These are phyloP conservation scores for Mycosphaerelloides madeirae DNA, from an alignment of 2,329 filamentous ascomycete species.

Conservation along the genomic window DNA sequence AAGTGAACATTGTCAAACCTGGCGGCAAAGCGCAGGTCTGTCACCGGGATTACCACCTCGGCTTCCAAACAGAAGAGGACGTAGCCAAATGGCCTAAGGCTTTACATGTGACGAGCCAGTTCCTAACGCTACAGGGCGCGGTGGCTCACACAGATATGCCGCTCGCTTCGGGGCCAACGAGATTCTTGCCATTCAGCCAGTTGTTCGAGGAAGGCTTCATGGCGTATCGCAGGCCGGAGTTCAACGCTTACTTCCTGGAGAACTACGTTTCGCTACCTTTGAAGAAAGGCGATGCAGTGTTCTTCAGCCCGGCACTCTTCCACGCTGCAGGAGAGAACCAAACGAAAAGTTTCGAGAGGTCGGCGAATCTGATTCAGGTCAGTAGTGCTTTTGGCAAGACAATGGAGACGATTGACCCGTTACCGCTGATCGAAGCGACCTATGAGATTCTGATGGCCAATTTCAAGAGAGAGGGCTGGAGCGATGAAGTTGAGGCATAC, in stretches of 20 bases:
- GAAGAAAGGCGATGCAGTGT: slow-evolving; percentile 55
- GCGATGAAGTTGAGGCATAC: slow-evolving; percentile 43
- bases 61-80: slow-evolving; percentile 52
- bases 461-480: slow-evolving; percentile 37
- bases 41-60: slow-evolving; percentile 62
- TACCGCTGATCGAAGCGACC: slow-evolving; percentile 44
- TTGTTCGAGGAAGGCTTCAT: slow-evolving; percentile 54
- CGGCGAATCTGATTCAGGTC: slow-evolving; percentile 59
- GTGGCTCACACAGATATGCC: slow-evolving; percentile 61
- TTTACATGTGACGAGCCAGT: slow-evolving; percentile 52
- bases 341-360: slow-evolving; percentile 45
- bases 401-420: slow-evolving; percentile 57
- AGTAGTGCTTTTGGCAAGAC: slow-evolving; percentile 59
- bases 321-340: slow-evolving; percentile 60
- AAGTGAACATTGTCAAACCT: slow-evolving; percentile 60
- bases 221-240: slow-evolving; percentile 51
- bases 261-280: slow-evolving; percentile 52
- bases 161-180: slow-evolving; percentile 54
- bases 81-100: slow-evolving; percentile 48
- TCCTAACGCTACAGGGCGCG: slow-evolving; percentile 59
- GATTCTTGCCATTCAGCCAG: slow-evolving; percentile 59
- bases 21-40: slow-evolving; percentile 54
- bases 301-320: slow-evolving; percentile 61
- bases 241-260: slow-evolving; percentile 51
- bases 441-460: slow-evolving; percentile 40